Conservation (phyloP, 208 protist genomes). For the Crithidia mellificae region DNA sequence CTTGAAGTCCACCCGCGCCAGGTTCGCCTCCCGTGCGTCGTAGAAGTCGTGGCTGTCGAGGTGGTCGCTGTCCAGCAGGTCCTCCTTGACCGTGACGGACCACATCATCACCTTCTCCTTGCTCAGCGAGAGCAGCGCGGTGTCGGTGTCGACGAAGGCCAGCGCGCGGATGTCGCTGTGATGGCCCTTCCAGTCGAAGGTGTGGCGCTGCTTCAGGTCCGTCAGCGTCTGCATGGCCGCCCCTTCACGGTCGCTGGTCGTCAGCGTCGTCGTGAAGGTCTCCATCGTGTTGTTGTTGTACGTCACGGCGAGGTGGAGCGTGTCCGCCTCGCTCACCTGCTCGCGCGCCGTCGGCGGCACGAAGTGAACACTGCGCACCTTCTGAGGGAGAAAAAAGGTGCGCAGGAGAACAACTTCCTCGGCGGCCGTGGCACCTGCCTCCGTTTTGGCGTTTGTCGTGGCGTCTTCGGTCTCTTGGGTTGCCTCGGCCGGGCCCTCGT, state of each 20-base stretch:
- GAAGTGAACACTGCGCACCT: conserved; percentile 82
- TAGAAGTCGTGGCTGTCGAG: conserved; percentile 67
- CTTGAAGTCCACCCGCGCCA: conserved; percentile 50
- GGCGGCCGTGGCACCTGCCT: conserved; percentile 40
- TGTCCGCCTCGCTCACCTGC: conserved; percentile 33
- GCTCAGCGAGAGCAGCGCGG: conserved; percentile 76
- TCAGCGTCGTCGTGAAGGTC: conserved; percentile 72
- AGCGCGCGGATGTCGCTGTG: conserved; percentile 74
- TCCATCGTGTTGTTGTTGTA: conserved; percentile 85
- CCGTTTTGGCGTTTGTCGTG: neutral
- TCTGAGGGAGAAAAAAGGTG: conserved; percentile 80
- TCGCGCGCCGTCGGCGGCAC: conserved; percentile 46
- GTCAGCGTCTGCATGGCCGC: conserved; percentile 60
- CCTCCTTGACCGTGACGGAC: conserved; percentile 55
- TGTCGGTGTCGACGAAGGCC: conserved; percentile 83
- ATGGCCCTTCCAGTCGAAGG: conserved; percentile 64
- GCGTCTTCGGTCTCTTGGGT: neutral
- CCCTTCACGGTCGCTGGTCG: conserved; percentile 57
- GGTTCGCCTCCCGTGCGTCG: conserved; percentile 72
- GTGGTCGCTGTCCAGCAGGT: conserved; percentile 44
- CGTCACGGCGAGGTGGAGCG: conserved; percentile 81
- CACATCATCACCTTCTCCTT: conserved; percentile 84
- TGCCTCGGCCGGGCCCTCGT: neutral
- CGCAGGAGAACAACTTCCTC: conserved; percentile 74
- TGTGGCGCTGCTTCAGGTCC: conserved; percentile 64